Conservation (phyloP, 176 grass and related monocot genomes). For the Cocos nucifera region DNA sequence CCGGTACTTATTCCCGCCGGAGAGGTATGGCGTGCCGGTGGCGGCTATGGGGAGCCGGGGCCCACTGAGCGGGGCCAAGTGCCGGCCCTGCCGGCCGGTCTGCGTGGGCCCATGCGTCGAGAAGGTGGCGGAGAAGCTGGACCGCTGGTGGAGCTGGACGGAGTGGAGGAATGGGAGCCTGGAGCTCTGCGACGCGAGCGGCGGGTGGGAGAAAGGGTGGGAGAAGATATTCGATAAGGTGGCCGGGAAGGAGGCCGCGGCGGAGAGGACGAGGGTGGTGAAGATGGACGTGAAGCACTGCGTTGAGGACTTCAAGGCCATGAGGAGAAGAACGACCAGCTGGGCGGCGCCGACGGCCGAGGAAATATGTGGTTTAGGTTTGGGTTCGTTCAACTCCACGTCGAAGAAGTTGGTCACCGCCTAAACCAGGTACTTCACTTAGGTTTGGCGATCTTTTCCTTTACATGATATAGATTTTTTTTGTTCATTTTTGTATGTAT, state of each 20-base stretch:
- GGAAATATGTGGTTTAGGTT: conserved; percentile 37
- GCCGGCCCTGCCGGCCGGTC: conserved; percentile 39
- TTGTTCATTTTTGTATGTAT: no score
- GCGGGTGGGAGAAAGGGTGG: conserved; percentile 46
- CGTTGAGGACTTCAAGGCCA: conserved; percentile 25
- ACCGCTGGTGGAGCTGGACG: conserved; percentile 39
- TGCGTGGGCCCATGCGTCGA: conserved; percentile 27
- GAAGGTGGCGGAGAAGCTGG: not conserved
- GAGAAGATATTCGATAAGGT: conserved; percentile 39
- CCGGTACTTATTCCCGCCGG: conserved; percentile 46
- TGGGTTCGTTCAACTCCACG: not conserved
- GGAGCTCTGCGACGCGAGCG: conserved; percentile 47
- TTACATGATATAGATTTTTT: not conserved
- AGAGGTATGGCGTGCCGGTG: conserved; percentile 44
- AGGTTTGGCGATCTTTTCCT: not conserved
- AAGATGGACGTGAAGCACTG: conserved; percentile 26
- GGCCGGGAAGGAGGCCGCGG: conserved; percentile 30
- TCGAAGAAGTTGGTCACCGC: not conserved
- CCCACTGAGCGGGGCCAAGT: conserved; percentile 77
- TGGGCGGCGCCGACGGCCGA: conserved; percentile 41
- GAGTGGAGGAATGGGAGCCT: conserved; percentile 45
- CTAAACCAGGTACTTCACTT: no score
- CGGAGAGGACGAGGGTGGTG: conserved; percentile 9
- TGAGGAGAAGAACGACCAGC: conserved; percentile 4
- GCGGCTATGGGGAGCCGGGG: conserved; percentile 49